A percentile compares a stretch with the other conserved stretches of the same genome.
phyloP scores from a whole-genome alignment of 192 early-diverging fungal species.

The Spinellus fusiger region DNA sequence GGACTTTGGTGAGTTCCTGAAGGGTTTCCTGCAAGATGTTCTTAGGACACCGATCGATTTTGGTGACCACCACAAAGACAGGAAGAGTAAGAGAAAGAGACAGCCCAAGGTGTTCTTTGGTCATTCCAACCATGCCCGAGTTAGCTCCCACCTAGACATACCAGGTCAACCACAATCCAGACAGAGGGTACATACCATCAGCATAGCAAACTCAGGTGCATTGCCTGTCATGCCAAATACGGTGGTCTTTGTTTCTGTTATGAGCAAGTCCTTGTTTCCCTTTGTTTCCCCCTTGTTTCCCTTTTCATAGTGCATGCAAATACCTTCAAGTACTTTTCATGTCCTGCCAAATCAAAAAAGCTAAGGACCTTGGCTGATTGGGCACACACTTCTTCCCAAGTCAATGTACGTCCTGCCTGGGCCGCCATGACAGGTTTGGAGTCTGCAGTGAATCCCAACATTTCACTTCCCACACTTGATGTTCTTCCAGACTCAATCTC shows the following conservation, averaged over 20 bases:
- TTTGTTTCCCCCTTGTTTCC: neutral
- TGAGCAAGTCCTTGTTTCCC: neutral
- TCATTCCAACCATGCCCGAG: constrained; percentile 89
- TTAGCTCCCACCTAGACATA: constrained; percentile 55
- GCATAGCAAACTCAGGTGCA: constrained; percentile 88
- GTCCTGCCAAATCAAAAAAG: constrained; percentile 77
- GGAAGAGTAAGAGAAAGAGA: constrained; percentile 83
- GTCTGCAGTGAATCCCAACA: constrained; percentile 80
- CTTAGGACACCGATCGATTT: constrained; percentile 89
- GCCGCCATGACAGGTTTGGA: constrained; percentile 46
- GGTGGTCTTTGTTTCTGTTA: constrained; percentile 78
- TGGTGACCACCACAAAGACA: constrained; percentile 89
- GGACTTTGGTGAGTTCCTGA: constrained; percentile 73
- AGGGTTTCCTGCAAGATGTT: constrained; percentile 80
- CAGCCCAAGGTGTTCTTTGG: constrained; percentile 88
- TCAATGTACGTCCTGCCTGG: constrained; percentile 50
- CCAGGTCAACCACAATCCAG: constrained; percentile 26
- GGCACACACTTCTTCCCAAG: constrained; percentile 81
- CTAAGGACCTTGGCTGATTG: constrained; percentile 69
- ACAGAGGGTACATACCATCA: constrained; percentile 49
- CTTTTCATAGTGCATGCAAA: too few species aligned
- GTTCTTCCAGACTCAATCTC: constrained; percentile 88
- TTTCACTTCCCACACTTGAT: constrained; percentile 84
- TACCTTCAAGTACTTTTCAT: constrained; percentile 89
- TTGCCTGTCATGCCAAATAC: constrained; percentile 93